These are phyloP conservation scores for Tricholoma furcatifolium DNA, from an alignment of 768 basidiomycete genomes.

Conservation along the genomic window DNA sequence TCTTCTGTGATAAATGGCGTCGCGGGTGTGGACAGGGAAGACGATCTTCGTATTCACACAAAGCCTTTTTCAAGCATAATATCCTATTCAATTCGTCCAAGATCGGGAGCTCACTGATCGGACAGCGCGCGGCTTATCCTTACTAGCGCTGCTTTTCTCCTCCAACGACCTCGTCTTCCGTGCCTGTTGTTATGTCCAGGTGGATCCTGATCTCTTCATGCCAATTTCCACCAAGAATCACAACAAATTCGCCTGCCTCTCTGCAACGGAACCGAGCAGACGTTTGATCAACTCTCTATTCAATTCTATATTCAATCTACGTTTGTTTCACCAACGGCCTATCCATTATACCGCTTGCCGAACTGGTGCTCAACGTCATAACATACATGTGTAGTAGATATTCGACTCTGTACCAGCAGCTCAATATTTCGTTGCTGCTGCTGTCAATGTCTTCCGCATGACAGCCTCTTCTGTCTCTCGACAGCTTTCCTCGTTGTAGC, in stretches of 20 bases:
- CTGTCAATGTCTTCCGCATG: too few species aligned
- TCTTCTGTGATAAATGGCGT: constrained; percentile 19
- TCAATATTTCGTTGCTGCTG: too few species aligned
- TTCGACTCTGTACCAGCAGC: too few species aligned
- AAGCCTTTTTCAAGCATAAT: constrained; percentile 10
- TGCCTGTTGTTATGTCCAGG: constrained; percentile 14
- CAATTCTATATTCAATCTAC: too few species aligned
- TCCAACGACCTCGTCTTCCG: constrained; percentile 4
- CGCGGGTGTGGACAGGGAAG: constrained; percentile 21
- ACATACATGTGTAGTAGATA: not conserved
- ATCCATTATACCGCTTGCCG: too few species aligned
- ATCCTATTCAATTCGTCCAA: constrained; percentile 11
- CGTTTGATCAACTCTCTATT: not conserved
- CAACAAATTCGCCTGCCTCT: not conserved
- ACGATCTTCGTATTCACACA: constrained; percentile 11
- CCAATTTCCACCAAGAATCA: not conserved
- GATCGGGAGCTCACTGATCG: constrained; percentile 11
- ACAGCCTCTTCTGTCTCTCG: too few species aligned
- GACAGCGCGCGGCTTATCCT: constrained; percentile 11
- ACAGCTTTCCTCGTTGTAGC: too few species aligned
- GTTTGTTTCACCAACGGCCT: not conserved
- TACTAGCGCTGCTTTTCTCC: constrained; percentile 7
- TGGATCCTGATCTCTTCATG: constrained; percentile 14
- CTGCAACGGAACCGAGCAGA: constrained; percentile 10
- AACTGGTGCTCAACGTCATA: too few species aligned